These are phyloP conservation scores for Ceratobasidium sp. DNA, from an alignment of 1,284 basidiomycete genomes.

Conservation along the genomic window DNA sequence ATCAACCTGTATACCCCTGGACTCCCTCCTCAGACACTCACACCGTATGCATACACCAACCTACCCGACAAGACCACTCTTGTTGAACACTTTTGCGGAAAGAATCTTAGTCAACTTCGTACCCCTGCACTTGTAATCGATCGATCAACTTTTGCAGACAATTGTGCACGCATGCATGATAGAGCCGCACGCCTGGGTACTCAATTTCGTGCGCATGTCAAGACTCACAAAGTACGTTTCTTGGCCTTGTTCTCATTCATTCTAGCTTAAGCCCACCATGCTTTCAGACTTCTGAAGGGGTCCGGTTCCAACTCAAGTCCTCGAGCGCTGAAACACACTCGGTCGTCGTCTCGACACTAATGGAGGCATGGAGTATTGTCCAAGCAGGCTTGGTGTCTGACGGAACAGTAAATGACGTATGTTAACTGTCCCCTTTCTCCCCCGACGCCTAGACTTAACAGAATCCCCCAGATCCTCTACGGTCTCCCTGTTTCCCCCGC, in stretches of 20 bases:
- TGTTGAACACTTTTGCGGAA: constrained; percentile 67
- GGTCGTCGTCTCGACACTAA: constrained; percentile 78
- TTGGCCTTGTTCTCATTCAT: constrained; percentile 35
- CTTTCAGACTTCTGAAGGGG: constrained; percentile 31
- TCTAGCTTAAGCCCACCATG: constrained; percentile 41
- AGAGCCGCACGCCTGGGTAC: constrained; percentile 70
- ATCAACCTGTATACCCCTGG: constrained; percentile 32
- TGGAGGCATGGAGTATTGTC: constrained; percentile 80
- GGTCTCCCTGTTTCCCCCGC: constrained; percentile 73
- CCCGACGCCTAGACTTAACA: neutral
- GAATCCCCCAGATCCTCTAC: constrained; percentile 70
- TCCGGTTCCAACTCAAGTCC: constrained; percentile 62
- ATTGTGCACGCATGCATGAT: constrained; percentile 75
- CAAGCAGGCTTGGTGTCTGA: constrained; percentile 72
- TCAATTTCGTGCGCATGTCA: constrained; percentile 80
- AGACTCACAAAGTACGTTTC: constrained; percentile 73
- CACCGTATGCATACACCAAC: constrained; percentile 16
- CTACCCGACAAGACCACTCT: constrained; percentile 62
- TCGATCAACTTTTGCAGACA: constrained; percentile 68
- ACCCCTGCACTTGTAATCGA: constrained; percentile 85
- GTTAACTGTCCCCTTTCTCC: constrained; percentile 46
- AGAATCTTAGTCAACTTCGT: constrained; percentile 63
- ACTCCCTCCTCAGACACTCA: constrained; percentile 32
- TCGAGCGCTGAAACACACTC: constrained; percentile 61
- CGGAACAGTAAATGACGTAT: constrained; percentile 75